A percentile compares a stretch with the other conserved stretches of the same genome.
These are phyloP conservation scores for Podaxis pistillaris DNA, from an alignment of 768 basidiomycete genomes.

Conservation along the genomic window DNA sequence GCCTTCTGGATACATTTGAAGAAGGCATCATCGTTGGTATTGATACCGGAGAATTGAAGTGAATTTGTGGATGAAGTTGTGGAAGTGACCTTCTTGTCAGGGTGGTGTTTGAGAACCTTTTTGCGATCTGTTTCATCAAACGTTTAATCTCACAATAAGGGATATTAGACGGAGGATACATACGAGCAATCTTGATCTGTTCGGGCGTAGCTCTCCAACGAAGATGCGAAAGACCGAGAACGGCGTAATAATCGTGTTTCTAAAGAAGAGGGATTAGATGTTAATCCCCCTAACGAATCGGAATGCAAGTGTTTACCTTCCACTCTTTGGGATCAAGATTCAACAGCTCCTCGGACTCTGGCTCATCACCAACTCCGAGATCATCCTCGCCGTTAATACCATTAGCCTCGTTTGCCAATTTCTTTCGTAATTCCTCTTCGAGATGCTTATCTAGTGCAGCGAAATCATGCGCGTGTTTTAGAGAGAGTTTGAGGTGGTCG, in stretches of 20 bases:
- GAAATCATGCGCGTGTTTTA: slow-evolving; percentile 78
- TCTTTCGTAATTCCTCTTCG: slow-evolving; percentile 39
- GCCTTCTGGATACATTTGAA: slow-evolving; percentile 99
- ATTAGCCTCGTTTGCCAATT: slow-evolving; percentile 48
- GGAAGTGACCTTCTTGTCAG: slow-evolving; percentile 81
- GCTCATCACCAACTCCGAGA: slow-evolving; percentile 90
- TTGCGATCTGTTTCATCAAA: slow-evolving; percentile 97
- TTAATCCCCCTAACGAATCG: neutral
- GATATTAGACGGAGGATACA: slow-evolving; percentile 37
- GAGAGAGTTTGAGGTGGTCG: slow-evolving; percentile 71
- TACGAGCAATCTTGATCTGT: slow-evolving; percentile 96
- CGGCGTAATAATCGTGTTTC: slow-evolving; percentile 99
- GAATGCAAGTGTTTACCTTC: slow-evolving; percentile 60
- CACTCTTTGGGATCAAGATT: slow-evolving; percentile 94
- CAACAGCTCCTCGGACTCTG: slow-evolving; percentile 69
- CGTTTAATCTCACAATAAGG: slow-evolving; percentile 25
- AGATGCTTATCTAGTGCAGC: slow-evolving; percentile 76
- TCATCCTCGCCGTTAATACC: slow-evolving; percentile 64
- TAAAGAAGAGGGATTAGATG: slow-evolving; percentile 25
- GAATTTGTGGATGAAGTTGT: slow-evolving; percentile 28
- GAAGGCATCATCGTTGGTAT: slow-evolving; percentile 95
- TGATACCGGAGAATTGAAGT: slow-evolving; percentile 48
- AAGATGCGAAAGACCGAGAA: slow-evolving; percentile 90
- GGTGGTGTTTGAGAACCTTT: slow-evolving; percentile 98
- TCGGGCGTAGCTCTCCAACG: slow-evolving; percentile 83